Conservation (phyloP, 495 filamentous ascomycete species). For the Cenococcum geophilum region DNA sequence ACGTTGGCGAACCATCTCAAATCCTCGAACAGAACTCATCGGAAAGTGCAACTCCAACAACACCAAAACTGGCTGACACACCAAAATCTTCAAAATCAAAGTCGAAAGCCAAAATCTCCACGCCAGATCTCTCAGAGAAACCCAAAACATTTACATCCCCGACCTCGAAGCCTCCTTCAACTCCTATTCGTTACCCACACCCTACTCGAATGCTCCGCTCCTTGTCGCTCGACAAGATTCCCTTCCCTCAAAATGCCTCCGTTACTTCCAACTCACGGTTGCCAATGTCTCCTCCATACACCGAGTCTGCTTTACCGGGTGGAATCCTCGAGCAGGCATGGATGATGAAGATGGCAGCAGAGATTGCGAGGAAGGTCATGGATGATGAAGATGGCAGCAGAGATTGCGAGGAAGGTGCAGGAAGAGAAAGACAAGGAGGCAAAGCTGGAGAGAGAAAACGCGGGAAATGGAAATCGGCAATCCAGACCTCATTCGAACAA, state of each 20-base stretch:
- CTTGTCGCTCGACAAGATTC: constrained; percentile 25
- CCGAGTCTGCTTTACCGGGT: constrained; percentile 23
- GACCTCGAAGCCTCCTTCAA: constrained; percentile 13
- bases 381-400: constrained; percentile 83
- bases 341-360: constrained; percentile 83
- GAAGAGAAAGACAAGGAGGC: constrained; percentile 54
- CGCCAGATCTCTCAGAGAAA: neutral
- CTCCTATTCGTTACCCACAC: constrained; percentile 16
- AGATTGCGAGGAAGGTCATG: constrained; percentile 84
- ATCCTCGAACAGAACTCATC: constrained; percentile 7
- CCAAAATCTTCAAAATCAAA: constrained; percentile 15
- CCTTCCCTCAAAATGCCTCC: constrained; percentile 11
- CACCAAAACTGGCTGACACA: constrained; percentile 34
- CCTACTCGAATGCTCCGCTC: constrained; percentile 27
- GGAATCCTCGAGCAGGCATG: constrained; percentile 76
- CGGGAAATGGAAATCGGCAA: neutral
- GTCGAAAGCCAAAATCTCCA: constrained; percentile 1
- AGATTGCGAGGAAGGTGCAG: constrained; percentile 79
- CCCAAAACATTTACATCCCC: neutral
- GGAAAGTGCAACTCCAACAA: constrained; percentile 31
- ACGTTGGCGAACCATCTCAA: constrained; percentile 14
- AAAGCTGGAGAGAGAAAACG: neutral
- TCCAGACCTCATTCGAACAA: neutral
- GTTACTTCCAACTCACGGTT: constrained; percentile 1
- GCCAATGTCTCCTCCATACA: constrained; percentile 11